Evolutionary conservation across 2,329 filamentous ascomycete species (phyloP).

Genomic region (Calonectria leucothoes): DNA sequence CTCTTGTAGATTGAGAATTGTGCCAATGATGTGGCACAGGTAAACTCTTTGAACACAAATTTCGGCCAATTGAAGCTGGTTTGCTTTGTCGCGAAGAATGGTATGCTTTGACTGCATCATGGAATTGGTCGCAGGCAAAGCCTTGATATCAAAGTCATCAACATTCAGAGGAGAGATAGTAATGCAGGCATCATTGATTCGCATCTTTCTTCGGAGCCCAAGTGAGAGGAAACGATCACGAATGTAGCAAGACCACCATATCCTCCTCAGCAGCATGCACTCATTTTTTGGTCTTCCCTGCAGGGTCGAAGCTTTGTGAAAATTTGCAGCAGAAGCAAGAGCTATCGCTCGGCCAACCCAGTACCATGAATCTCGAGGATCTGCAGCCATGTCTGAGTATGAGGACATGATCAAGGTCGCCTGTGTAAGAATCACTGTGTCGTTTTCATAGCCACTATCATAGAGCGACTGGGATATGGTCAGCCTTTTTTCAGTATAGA

Average conservation of each 20-base stretch:
- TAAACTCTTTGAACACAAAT: neutral
- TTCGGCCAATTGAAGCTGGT: neutral
- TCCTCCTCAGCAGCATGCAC: neutral
- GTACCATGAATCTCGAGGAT: neutral
- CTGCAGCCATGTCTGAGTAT: neutral
- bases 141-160: neutral
- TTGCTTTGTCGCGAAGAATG: neutral
- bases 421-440: neutral
- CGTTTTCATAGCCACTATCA: neutral
- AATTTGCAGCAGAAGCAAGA: neutral
- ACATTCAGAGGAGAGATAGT: neutral
- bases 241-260: slow-evolving; percentile 2
- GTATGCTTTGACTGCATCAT: neutral
- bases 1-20: neutral
- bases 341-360: neutral
- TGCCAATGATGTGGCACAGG: neutral
- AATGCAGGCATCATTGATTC: neutral
- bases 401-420: neutral
- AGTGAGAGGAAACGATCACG: neutral
- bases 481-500: neutral
- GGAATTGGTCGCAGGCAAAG: neutral
- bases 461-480: neutral
- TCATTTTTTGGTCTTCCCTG: neutral
- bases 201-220: neutral
- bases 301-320: neutral